Percentiles rank a stretch among this genome's conserved stretches.
Evolutionary conservation across 192 early-diverging fungal species (phyloP).

Genomic region (Coemansia sp.): DNA sequence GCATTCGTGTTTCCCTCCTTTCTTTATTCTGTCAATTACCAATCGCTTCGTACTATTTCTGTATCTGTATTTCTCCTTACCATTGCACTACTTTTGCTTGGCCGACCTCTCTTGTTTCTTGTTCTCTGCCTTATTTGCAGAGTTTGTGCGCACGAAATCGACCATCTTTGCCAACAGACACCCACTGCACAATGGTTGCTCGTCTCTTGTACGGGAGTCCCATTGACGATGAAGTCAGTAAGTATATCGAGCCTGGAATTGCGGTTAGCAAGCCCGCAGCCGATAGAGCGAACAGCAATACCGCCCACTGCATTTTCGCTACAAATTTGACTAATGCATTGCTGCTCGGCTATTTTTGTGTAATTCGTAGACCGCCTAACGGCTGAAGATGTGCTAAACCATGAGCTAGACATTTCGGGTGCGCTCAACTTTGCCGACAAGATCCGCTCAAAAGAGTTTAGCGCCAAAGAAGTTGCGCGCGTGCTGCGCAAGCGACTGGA

Average conservation of each 20-base stretch:
- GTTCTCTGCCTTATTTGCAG: background rate
- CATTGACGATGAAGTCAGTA: constrained; percentile 52
- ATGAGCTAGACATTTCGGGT: constrained; percentile 75
- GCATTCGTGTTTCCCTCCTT: too few species aligned
- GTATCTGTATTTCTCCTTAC: too few species aligned
- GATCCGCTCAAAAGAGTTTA: constrained; percentile 78
- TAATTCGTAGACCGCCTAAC: constrained; percentile 70
- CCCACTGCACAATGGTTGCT: constrained; percentile 29
- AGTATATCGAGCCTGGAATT: background rate
- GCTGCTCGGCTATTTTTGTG: background rate
- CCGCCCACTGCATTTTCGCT: too few species aligned
- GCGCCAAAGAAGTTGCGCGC: constrained; percentile 68
- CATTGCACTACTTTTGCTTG: too few species aligned
- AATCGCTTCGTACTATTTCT: too few species aligned
- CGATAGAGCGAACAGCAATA: background rate
- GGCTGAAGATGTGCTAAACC: constrained; percentile 81
- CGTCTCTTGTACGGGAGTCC: constrained; percentile 49
- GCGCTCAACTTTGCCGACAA: constrained; percentile 91
- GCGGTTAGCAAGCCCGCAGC: background rate
- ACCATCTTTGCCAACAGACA: background rate
- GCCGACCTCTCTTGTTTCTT: too few species aligned
- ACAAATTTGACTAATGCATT: too few species aligned
- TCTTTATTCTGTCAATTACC: too few species aligned
- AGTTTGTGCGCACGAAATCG: background rate
- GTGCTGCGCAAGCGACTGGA: constrained; percentile 75